Evolutionary conservation across 257 asterid genomes (phyloP).

Genomic region (Plantago elongata): DNA sequence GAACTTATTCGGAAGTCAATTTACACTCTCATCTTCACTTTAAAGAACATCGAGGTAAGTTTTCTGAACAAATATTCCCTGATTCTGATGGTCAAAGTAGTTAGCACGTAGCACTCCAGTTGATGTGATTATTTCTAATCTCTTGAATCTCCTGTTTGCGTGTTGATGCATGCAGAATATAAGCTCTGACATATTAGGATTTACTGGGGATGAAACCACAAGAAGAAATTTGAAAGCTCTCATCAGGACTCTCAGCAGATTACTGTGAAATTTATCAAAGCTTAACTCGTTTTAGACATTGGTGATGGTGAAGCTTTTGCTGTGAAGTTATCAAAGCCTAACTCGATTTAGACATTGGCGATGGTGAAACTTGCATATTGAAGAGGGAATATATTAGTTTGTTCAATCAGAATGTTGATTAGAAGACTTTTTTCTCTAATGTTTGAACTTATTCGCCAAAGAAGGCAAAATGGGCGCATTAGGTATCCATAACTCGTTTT

Average conservation of each 20-base stretch:
- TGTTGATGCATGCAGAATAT: constrained; percentile 51
- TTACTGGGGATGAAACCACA: constrained; percentile 92
- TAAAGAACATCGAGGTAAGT: constrained; percentile 85
- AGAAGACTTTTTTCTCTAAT: too few relatives aligned
- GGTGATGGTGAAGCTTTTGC: neutral
- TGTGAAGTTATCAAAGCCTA: constrained; percentile 27
- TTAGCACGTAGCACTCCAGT: constrained; percentile 11
- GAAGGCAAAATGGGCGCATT: too few relatives aligned
- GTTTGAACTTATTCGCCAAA: too few relatives aligned
- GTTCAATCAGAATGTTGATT: too few relatives aligned
- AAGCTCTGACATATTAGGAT: constrained; percentile 80
- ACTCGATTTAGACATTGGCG: too few relatives aligned
- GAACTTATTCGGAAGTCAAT: constrained; percentile 83
- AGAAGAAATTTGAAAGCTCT: constrained; percentile 75
- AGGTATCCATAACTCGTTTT: too few relatives aligned
- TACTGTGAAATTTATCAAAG: constrained; percentile 35
- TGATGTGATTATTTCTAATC: neutral
- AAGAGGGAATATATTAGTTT: too few relatives aligned
- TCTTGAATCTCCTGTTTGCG: constrained; percentile 7
- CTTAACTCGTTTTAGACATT: too few relatives aligned
- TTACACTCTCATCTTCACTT: constrained; percentile 76
- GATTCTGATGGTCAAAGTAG: constrained; percentile 9
- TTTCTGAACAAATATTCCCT: constrained; percentile 1
- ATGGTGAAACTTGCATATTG: too few relatives aligned
- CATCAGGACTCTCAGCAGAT: constrained; percentile 87